These are phyloP conservation scores for Bidens hawaiensis DNA, from an alignment of 140 eudicot genomes.

Conservation along the genomic window DNA sequence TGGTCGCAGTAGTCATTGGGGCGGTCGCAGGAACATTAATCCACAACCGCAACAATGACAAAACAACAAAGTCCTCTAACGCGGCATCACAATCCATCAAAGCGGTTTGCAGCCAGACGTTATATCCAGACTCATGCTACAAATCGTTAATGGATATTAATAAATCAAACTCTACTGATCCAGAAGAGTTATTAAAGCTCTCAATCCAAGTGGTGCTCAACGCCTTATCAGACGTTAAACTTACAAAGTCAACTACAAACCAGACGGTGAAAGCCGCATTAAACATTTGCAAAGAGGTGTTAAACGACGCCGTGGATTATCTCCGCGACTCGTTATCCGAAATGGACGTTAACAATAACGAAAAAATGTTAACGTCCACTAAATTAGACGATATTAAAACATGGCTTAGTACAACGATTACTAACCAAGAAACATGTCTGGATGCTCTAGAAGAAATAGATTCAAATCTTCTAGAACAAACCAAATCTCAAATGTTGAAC, in stretches of 20 bases:
- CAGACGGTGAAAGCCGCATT: conserved; percentile 33
- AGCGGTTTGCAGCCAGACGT: conserved; percentile 63
- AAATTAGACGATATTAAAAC: conserved; percentile 57
- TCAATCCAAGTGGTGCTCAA: conserved; percentile 41
- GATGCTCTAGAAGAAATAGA: conserved; percentile 53
- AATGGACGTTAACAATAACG: conserved; percentile 21
- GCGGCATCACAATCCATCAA: conserved; percentile 42
- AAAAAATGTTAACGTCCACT: background rate
- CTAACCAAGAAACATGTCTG: conserved; percentile 76
- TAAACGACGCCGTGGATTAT: conserved; percentile 56
- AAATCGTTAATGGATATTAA: too few relatives aligned
- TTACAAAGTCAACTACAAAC: background rate
- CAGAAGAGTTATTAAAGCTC: conserved; percentile 39
- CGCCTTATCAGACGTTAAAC: conserved; percentile 20
- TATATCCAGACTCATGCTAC: conserved; percentile 54
- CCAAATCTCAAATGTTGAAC: conserved; percentile 31
- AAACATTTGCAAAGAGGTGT: conserved; percentile 33
- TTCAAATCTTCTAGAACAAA: conserved; percentile 23
- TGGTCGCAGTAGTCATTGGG: conserved; percentile 47
- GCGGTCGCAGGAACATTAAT: conserved; percentile 57
- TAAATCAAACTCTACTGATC: conserved; percentile 43
- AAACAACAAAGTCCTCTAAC: background rate
- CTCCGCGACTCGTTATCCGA: conserved; percentile 47
- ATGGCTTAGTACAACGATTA: conserved; percentile 65
- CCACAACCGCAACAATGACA: conserved; percentile 25